phyloP scores from a whole-genome alignment of 1,284 basidiomycete genomes.

The Peniophora sp. region DNA sequence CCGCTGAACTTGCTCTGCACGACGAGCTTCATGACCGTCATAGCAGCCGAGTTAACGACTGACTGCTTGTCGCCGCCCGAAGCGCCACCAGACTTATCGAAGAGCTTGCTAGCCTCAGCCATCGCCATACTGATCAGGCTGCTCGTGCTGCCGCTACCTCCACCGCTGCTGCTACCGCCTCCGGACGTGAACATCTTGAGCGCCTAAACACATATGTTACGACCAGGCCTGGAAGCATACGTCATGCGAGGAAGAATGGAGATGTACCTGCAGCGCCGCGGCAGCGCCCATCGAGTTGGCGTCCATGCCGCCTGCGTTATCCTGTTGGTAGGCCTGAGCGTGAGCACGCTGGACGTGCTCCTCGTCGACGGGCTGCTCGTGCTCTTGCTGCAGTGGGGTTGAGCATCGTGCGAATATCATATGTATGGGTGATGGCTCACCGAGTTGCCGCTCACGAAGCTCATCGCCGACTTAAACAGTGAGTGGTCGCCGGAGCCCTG shows the following conservation, averaged over 20 bases:
- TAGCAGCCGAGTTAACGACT: constrained; percentile 73
- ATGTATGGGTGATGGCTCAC: constrained; percentile 20
- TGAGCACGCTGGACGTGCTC: constrained; percentile 57
- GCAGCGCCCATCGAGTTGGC: constrained; percentile 63
- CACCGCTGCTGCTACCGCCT: constrained; percentile 26
- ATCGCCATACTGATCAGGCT: constrained; percentile 78
- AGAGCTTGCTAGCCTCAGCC: constrained; percentile 69
- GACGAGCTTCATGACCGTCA: constrained; percentile 77
- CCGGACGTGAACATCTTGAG: constrained; percentile 59
- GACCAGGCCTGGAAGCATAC: not conserved
- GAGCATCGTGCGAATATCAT: not conserved
- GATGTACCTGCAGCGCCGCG: constrained; percentile 63
- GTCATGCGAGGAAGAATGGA: not conserved
- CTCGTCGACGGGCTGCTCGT: constrained; percentile 56
- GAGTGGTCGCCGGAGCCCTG: constrained; percentile 44
- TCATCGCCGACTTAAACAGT: constrained; percentile 44
- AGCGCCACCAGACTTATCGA: constrained; percentile 61
- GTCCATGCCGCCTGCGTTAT: constrained; percentile 39
- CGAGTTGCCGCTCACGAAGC: constrained; percentile 43
- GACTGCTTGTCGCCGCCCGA: constrained; percentile 72
- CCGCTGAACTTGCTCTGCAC: constrained; percentile 57
- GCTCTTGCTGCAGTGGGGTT: constrained; percentile 31
- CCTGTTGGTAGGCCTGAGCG: constrained; percentile 48
- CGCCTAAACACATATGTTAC: constrained; percentile 26
- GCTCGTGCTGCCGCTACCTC: constrained; percentile 39